phyloP scores from a whole-genome alignment of 805 yeast species.

The Candida boleticola region DNA sequence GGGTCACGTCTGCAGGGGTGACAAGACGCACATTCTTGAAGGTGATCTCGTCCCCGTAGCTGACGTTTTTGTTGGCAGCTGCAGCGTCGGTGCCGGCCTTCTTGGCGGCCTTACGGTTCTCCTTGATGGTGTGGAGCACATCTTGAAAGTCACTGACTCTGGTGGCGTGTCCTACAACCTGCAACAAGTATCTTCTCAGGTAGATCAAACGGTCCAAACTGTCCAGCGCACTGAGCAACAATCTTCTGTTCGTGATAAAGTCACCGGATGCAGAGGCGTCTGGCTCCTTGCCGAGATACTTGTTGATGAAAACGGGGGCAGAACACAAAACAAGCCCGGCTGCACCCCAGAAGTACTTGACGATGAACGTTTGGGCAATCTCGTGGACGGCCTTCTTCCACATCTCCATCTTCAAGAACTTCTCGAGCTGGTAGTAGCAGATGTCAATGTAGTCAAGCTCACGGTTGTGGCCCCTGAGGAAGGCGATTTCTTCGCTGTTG shows the following conservation, averaged over 20 bases:
- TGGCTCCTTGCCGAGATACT: slow-evolving; percentile 46
- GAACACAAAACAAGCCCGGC: slow-evolving; percentile 87
- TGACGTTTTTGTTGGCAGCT: slow-evolving; percentile 22
- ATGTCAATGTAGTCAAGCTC: slow-evolving; percentile 77
- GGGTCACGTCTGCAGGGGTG: slow-evolving; percentile 78
- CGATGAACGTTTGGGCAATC: slow-evolving; percentile 81
- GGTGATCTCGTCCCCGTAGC: slow-evolving; percentile 53
- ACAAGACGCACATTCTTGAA: slow-evolving; percentile 77
- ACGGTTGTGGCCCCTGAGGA: slow-evolving; percentile 74
- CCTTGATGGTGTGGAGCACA: slow-evolving; percentile 50
- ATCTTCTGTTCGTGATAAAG: slow-evolving; percentile 83
- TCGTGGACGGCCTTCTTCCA: slow-evolving; percentile 78
- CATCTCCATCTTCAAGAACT: slow-evolving; percentile 72
- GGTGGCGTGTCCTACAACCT: slow-evolving; percentile 76
- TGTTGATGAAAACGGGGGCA: slow-evolving; percentile 75
- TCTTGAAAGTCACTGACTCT: slow-evolving; percentile 71
- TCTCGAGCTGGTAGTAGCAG: slow-evolving; percentile 76
- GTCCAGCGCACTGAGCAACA: slow-evolving; percentile 79
- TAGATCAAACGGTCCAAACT: slow-evolving; percentile 85
- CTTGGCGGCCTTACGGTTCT: slow-evolving; percentile 9
- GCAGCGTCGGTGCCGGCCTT: slow-evolving; percentile 9
- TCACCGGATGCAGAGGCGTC: slow-evolving; percentile 63
- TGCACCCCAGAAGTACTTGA: slow-evolving; percentile 95
- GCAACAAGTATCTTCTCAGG: slow-evolving; percentile 80
- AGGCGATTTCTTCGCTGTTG: slow-evolving; percentile 84